Conservation (phyloP, 257 asterid genomes). For the Gentiana dahurica region DNA sequence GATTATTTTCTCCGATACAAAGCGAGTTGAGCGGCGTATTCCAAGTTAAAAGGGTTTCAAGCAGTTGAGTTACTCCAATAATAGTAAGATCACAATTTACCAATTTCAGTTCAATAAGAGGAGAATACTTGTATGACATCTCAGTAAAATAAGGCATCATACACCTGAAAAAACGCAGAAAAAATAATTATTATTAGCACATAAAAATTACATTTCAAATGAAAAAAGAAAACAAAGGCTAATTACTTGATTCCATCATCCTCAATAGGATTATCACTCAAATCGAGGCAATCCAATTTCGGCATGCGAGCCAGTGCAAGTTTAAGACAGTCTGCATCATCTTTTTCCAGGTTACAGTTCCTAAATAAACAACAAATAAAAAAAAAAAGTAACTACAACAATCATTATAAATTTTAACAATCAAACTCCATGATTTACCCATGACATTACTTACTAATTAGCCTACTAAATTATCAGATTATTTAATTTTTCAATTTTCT, state of each 20-base stretch:
- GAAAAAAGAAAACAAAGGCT: conserved; percentile 1
- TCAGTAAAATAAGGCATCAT: conserved; percentile 48
- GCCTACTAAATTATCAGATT: too few relatives aligned
- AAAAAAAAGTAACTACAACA: too few relatives aligned
- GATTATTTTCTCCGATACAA: conserved; percentile 66
- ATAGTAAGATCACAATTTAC: conserved; percentile 70
- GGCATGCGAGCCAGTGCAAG: conserved; percentile 60
- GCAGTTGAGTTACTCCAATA: conserved; percentile 43
- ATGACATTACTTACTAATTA: too few relatives aligned
- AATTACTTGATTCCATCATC: conserved; percentile 60
- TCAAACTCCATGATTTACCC: too few relatives aligned
- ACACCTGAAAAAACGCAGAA: conserved; percentile 33
- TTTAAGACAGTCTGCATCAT: conserved; percentile 60
- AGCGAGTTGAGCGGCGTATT: conserved; percentile 53
- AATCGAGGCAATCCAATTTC: conserved; percentile 70
- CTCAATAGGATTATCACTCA: conserved; percentile 72
- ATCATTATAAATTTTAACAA: too few relatives aligned
- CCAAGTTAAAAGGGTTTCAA: conserved; percentile 56
- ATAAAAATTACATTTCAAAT: background rate
- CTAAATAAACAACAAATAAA: conserved; percentile 25
- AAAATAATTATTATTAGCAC: conserved; percentile 1
- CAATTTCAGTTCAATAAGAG: conserved; percentile 63
- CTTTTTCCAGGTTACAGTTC: conserved; percentile 44
- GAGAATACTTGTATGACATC: conserved; percentile 34
- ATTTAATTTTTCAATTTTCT: too few relatives aligned